Evolutionary conservation across 345 rosid species (phyloP).

Genomic region (Gossypium rotundifolium): DNA sequence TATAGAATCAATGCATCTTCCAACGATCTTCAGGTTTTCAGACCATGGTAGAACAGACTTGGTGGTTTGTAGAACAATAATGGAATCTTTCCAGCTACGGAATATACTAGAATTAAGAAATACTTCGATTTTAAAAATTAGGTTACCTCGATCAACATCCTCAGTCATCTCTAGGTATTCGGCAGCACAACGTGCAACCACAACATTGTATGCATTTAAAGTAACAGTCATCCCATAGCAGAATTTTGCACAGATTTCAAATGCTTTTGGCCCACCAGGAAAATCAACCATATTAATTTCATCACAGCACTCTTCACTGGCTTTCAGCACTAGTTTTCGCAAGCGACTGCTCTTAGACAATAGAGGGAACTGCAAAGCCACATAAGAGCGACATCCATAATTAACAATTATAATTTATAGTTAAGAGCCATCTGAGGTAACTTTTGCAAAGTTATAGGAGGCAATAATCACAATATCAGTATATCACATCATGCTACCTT

Average conservation of each 20-base stretch:
- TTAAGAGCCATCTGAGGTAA: neutral
- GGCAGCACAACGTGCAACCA: conserved; percentile 80
- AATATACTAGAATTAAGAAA: conserved; percentile 80
- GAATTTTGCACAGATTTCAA: conserved; percentile 91
- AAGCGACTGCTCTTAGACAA: conserved; percentile 71
- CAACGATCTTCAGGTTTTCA: conserved; percentile 75
- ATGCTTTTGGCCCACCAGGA: conserved; percentile 85
- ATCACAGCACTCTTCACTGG: conserved; percentile 44
- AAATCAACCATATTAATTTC: conserved; percentile 56
- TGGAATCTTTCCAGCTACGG: conserved; percentile 93
- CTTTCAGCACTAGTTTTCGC: conserved; percentile 56
- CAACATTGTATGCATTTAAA: conserved; percentile 79
- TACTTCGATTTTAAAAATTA: conserved; percentile 73
- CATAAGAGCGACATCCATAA: neutral
- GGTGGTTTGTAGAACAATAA: conserved; percentile 83
- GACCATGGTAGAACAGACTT: conserved; percentile 79
- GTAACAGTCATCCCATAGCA: conserved; percentile 91
- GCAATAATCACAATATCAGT: neutral
- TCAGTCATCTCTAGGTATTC: conserved; percentile 95
- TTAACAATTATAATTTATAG: neutral
- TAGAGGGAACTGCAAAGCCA: conserved; percentile 72
- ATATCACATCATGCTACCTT: neutral
- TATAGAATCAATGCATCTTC: conserved; percentile 80
- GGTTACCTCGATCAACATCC: conserved; percentile 71
- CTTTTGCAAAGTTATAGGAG: neutral